Base-by-base conservation (phyloP, 192 early-diverging fungal genomes). In the Coemansia erecta region DNA sequence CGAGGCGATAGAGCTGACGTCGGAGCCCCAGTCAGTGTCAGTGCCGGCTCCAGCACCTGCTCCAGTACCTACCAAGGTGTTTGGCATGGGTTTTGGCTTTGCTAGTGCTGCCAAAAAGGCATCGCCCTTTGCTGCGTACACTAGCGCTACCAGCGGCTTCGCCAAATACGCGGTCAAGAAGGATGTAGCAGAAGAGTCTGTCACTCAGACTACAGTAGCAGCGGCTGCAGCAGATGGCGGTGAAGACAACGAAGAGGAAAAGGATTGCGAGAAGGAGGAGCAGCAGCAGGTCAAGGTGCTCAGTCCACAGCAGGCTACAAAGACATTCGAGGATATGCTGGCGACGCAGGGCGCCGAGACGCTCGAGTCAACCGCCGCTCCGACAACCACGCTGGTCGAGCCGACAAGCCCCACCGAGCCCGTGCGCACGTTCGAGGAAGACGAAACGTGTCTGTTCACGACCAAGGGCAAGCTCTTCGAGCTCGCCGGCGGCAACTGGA, bases 391-490 rank as follows among this genome's bases (percentile, higher is more conserved):
- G 15, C 13, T 13, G 14, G 31, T 14, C 11, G 26, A 26, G n/a
- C 26, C 50, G 5, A 31, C 15, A 9, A 52, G 24, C n/a, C 50
- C 50, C 5, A 24, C 21, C 31, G 61, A 49, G 10, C 68, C 68
- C 0, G 58, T 70, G 31, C 42, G 63, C 11, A 82, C 81, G 8
- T 62, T 68, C 48, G 81, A 82, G 61, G 81, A 82, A 41, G 72
- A 80, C 54, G 81, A 82, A 39, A 72, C 60, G 8, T 79, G 71
- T 21, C 11, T 74, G 18, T 76, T 62, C 37, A 19, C 64, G 10
- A 65, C 77, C 14, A 78, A 73, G 57, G 69, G 63, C 44, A 80
- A 80, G 31, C 69, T 82, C 47, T 82, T 64, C 43, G 81, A 71
- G 49, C 56, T 82, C 15, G 59, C 48, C 10, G 48, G 8, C 13